Evolutionary conservation across 176 grass and related monocot genomes (phyloP).

Genomic region (Tillandsia leiboldiana): DNA sequence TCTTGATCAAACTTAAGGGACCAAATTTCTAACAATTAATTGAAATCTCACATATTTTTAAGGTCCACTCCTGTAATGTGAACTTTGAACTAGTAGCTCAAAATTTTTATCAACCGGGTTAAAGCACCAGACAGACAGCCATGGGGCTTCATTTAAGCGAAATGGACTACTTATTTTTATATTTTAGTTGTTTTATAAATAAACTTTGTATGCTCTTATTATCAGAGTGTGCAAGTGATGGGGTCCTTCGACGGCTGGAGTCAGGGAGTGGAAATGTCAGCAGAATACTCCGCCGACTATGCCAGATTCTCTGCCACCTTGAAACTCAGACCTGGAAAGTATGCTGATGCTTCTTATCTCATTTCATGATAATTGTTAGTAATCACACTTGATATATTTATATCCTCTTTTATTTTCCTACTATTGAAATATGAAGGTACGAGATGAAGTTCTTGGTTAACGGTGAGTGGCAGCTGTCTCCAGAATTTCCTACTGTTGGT

Average conservation of each 20-base stretch:
- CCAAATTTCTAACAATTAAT: too few relatives aligned
- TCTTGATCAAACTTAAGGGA: too few relatives aligned
- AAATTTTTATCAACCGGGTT: too few relatives aligned
- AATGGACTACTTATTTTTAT: not conserved
- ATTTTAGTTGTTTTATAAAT: not conserved
- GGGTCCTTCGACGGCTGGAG: conserved; percentile 93
- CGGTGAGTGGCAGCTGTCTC: conserved; percentile 75
- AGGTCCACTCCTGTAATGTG: not conserved
- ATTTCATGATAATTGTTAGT: not conserved
- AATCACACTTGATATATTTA: not conserved
- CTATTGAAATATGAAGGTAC: conserved; percentile 44
- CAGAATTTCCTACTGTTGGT: conserved; percentile 49
- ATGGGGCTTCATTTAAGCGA: not conserved
- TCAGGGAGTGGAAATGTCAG: conserved; percentile 68
- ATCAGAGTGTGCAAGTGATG: conserved; percentile 82
- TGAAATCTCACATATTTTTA: not conserved
- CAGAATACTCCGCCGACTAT: conserved; percentile 59
- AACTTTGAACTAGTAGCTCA: not conserved
- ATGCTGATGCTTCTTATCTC: conserved; percentile 9
- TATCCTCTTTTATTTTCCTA: not conserved
- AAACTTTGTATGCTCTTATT: not conserved
- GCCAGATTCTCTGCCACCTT: conserved; percentile 62
- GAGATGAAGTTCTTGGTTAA: conserved; percentile 97
- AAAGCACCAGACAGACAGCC: not conserved
- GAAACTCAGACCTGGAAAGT: conserved; percentile 92